phyloP scores from a whole-genome alignment of 306 rosid genomes.

The Cucumis melo region DNA sequence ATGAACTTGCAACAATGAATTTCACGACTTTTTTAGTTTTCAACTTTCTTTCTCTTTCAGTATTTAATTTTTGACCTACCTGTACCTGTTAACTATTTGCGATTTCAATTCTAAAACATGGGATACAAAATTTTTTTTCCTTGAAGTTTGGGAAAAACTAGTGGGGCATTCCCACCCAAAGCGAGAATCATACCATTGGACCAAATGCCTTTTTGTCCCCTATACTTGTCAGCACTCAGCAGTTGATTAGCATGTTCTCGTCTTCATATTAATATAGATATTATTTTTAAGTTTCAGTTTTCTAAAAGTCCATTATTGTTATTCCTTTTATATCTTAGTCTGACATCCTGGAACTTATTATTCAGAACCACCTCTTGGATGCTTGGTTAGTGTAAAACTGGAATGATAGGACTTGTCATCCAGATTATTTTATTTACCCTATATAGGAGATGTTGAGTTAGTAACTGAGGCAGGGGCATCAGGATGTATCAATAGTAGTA shows the following conservation, averaged over 20 bases:
- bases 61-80: too few relatives aligned
- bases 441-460: neutral
- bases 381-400: neutral
- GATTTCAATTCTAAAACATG: neutral
- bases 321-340: neutral
- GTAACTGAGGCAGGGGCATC: neutral
- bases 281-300: neutral
- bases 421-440: neutral
- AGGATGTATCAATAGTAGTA: neutral
- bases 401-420: neutral
- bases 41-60: too few relatives aligned
- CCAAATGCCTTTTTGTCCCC: neutral
- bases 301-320: neutral
- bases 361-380: neutral
- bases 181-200: neutral
- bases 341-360: neutral
- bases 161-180: conserved; percentile 8
- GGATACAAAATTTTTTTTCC: neutral
- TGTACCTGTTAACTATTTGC: too few relatives aligned
- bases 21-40: too few relatives aligned
- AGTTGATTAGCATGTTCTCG: neutral
- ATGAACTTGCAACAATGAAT: too few relatives aligned
- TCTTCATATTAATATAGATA: neutral
- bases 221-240: neutral
- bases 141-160: neutral